Conservation (phyloP, 2,329 filamentous ascomycete species). For the Ceratocystis diversiconidia region DNA sequence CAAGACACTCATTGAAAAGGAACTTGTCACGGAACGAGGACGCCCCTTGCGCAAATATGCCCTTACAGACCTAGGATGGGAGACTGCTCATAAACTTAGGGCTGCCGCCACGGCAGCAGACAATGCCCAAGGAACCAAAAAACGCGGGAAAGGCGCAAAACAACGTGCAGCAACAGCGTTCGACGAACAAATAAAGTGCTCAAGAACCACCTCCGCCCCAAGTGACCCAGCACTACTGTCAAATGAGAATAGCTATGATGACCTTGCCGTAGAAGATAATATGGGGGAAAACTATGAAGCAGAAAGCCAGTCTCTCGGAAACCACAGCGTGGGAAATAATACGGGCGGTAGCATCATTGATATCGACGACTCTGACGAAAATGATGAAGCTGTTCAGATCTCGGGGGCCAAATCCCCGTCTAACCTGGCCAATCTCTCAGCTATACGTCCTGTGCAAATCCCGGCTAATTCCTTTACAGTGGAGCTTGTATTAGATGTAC, state of each 20-base stretch:
- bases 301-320: not conserved
- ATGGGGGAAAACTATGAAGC: not conserved
- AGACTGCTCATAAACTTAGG: slow-evolving; percentile 52
- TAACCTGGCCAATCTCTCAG: slow-evolving; percentile 26
- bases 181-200: not conserved
- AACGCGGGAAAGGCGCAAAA: not conserved
- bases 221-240: not conserved
- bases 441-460: slow-evolving; percentile 46
- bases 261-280: not conserved
- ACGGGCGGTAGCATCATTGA: not conserved
- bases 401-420: not conserved
- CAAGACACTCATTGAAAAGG: slow-evolving; percentile 59
- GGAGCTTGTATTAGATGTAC: slow-evolving; percentile 57
- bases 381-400: not conserved
- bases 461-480: slow-evolving; percentile 55
- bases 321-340: not conserved
- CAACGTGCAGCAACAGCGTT: not conserved
- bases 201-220: not conserved
- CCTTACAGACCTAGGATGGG: slow-evolving; percentile 66
- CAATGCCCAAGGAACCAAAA: not conserved
- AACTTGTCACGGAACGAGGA: slow-evolving; percentile 57
- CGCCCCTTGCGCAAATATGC: slow-evolving; percentile 53
- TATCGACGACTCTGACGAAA: not conserved
- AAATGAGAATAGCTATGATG: not conserved
- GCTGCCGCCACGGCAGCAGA: slow-evolving; percentile 18